Evolutionary conservation across 192 early-diverging fungal species (phyloP), one percentile per base, ranked within the genome.

Genomic region (Backusella tarrabulga): DNA sequence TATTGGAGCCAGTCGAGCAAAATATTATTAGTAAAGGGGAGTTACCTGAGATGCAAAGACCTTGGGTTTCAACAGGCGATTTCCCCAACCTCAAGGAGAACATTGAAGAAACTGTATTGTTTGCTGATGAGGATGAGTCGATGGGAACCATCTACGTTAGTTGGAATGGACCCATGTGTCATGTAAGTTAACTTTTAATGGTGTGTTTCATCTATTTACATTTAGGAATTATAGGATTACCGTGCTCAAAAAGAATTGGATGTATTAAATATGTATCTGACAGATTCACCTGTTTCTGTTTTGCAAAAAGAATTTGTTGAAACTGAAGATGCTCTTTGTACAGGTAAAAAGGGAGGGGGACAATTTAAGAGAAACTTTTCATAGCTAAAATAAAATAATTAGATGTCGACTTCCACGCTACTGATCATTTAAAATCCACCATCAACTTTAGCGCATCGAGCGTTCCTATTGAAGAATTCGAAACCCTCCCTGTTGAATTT

Each of bases 231-330:
- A 71, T 71, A 80, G 77, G 73, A 83, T 29, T 82, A 56, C 52
- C 42, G 74, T 9, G 73, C 70, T 40, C 23, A 80, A 41, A 78
- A 71, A 72, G 83, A 79, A 17, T 67, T 88, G 8, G 81, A 85
- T 42, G 41, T 83, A 6, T 46, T 83, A 15, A 78, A 79, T 44
- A 66, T 46, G 1, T 90, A 89, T 71, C 79, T 90, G 19, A 85
- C 88, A 0, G 89, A 90, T 79, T 90, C 89, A 35, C 81, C 89
- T 34, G 84, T 88, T 2, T 83, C 89, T 11, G 76, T 89, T 7
- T 73, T 90, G 38, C 84, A 83, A 73, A 89, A 86, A 42, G 85
- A 89, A 67, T 89, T 90, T 84, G 89, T 90, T 15, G 89, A 90
- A 74, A 88, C 86, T 41, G 86, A 87, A 67, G 87, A 89, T 40